phyloP scores from a whole-genome alignment of 208 protist genomes.

The Leptomonas pyrrhocoris region DNA sequence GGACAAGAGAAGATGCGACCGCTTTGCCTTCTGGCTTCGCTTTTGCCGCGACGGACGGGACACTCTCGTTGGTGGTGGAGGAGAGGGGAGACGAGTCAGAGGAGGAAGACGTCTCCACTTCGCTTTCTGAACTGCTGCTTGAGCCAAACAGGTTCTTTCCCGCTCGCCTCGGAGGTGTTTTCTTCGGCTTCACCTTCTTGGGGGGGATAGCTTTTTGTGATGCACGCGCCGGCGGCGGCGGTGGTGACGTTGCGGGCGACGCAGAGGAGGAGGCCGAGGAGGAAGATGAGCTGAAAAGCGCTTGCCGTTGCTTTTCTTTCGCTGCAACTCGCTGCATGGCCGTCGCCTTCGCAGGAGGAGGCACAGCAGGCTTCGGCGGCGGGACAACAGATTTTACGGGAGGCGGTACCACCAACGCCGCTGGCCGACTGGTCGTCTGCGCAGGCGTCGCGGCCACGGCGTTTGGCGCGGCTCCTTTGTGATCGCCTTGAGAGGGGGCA shows the following conservation, averaged over 20 bases:
- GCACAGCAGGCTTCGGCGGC: constrained; percentile 16
- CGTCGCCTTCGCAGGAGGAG: constrained; percentile 1
- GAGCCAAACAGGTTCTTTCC: constrained; percentile 10
- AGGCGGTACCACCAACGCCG: not conserved
- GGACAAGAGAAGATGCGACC: not conserved
- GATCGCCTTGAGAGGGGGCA: not conserved
- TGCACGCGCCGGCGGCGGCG: not conserved
- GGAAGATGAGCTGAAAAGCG: constrained; percentile 38
- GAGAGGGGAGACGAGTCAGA: constrained; percentile 9
- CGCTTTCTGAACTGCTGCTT: constrained; percentile 12
- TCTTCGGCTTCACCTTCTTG: constrained; percentile 5
- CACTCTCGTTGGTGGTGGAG: constrained; percentile 2
- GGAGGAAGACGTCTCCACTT: not conserved
- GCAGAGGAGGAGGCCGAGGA: constrained; percentile 18
- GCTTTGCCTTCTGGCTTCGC: not conserved
- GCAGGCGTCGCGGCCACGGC: not conserved
- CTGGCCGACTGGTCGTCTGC: not conserved
- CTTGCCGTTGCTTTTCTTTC: constrained; percentile 13
- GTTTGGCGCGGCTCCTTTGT: not conserved
- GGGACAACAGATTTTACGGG: constrained; percentile 15
- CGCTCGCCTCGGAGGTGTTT: not conserved
- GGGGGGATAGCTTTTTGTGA: not conserved
- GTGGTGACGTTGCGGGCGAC: not conserved
- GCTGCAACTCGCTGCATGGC: constrained; percentile 3
- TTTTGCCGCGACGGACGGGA: not conserved